Conservation (phyloP, 129 eudicot species). For the sunflower (Helianthus annuus) region DNA sequence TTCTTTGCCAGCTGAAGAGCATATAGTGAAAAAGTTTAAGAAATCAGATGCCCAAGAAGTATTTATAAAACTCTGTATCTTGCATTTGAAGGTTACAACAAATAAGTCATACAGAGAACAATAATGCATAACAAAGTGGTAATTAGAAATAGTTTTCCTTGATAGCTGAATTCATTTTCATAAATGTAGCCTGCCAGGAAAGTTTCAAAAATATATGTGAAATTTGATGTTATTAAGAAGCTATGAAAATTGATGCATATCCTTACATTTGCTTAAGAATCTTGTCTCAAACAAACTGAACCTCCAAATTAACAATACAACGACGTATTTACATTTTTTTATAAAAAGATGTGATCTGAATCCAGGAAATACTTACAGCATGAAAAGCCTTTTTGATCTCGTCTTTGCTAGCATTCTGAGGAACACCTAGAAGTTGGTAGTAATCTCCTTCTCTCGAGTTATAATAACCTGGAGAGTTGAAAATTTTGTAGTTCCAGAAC, state of each 20-base stretch:
- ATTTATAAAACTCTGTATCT: background rate
- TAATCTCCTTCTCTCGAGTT: constrained; percentile 50
- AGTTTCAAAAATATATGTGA: background rate
- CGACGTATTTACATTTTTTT: background rate
- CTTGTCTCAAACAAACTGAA: background rate
- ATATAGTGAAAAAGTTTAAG: constrained; percentile 5
- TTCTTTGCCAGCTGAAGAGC: constrained; percentile 80
- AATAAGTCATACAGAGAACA: background rate
- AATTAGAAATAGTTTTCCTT: background rate
- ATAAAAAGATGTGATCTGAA: constrained; percentile 2
- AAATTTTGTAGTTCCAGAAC: constrained; percentile 12
- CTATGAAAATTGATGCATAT: background rate
- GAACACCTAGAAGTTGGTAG: constrained; percentile 76
- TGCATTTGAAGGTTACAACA: background rate
- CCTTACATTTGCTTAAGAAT: background rate
- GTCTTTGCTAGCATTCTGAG: constrained; percentile 64
- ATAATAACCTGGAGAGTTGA: constrained; percentile 40
- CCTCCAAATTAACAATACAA: background rate
- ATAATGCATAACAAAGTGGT: constrained; percentile 6
- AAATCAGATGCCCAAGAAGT: constrained; percentile 6
- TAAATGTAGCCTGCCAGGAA: background rate
- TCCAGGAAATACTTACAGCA: constrained; percentile 49
- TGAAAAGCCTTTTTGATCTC: constrained; percentile 93
- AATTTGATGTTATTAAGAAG: background rate
- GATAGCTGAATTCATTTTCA: background rate